Evolutionary conservation across 2,329 filamentous ascomycete species (phyloP).

Genomic region (Phaeosphaeria sp.): DNA sequence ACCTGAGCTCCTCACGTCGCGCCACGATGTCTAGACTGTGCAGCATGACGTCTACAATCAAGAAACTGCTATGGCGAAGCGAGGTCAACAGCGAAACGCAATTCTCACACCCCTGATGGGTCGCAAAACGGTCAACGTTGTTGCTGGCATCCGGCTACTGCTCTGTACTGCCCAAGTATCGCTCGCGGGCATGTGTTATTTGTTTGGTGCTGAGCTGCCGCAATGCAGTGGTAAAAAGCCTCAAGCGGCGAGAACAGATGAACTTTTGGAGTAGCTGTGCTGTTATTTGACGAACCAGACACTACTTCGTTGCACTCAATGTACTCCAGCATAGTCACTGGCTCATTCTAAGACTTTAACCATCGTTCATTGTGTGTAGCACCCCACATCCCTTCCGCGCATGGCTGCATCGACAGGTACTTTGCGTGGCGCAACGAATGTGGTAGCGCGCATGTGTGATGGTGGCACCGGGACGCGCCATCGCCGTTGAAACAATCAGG

Average conservation of each 20-base stretch:
- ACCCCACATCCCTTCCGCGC: background rate
- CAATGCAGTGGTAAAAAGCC: too few relatives aligned
- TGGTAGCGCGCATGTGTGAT: background rate
- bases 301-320: too few relatives aligned
- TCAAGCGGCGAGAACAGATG: too few relatives aligned
- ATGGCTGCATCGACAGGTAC: background rate
- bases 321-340: background rate
- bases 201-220: too few relatives aligned
- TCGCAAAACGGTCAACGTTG: too few relatives aligned
- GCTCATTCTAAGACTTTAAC: background rate
- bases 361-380: background rate
- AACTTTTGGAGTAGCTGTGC: too few relatives aligned
- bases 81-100: background rate
- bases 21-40: background rate
- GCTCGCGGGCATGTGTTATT: too few relatives aligned
- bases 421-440: background rate
- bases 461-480: background rate
- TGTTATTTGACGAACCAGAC: too few relatives aligned
- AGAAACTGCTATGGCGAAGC: background rate
- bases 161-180: too few relatives aligned
- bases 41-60: background rate
- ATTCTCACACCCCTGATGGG: background rate
- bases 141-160: too few relatives aligned
- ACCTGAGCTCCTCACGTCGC: too few relatives aligned
- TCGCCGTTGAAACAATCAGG: background rate